These are phyloP conservation scores for Cucurbita argyrosperma DNA, from an alignment of 306 rosid species.

Conservation along the genomic window DNA sequence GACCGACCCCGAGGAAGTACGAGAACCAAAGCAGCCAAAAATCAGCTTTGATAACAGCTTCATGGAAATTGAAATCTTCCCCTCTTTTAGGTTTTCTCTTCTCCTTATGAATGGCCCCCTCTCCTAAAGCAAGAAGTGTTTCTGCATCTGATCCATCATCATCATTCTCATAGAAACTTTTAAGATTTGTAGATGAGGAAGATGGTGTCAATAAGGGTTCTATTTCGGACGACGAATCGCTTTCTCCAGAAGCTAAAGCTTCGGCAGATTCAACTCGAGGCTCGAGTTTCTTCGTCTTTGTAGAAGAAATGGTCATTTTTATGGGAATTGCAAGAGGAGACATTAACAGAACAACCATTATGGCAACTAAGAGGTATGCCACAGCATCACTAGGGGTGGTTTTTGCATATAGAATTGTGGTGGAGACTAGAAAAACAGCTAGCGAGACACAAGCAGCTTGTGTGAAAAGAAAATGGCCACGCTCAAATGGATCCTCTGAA, in stretches of 20 bases:
- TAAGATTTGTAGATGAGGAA: slow-evolving; percentile 40
- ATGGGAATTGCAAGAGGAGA: slow-evolving; percentile 62
- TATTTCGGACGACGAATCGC: slow-evolving; percentile 15
- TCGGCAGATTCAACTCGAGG: slow-evolving; percentile 25
- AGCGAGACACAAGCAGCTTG: slow-evolving; percentile 64
- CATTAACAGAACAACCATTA: slow-evolving; percentile 49
- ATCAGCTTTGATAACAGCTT: slow-evolving; percentile 74
- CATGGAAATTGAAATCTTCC: slow-evolving; percentile 64
- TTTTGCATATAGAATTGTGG: slow-evolving; percentile 23
- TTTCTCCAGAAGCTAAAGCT: slow-evolving; percentile 20
- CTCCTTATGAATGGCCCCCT: slow-evolving; percentile 55
- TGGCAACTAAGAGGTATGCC: slow-evolving; percentile 39
- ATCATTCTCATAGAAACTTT: slow-evolving; percentile 37
- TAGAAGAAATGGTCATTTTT: slow-evolving; percentile 66
- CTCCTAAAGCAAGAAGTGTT: slow-evolving; percentile 71
- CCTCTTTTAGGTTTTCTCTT: slow-evolving; percentile 72
- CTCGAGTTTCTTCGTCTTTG: slow-evolving; percentile 11
- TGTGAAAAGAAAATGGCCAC: slow-evolving; percentile 44
- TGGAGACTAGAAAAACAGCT: slow-evolving; percentile 42
- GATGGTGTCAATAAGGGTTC: slow-evolving; percentile 54
- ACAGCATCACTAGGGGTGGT: slow-evolving; percentile 30
- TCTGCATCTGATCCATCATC: slow-evolving; percentile 43
- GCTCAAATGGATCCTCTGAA: slow-evolving; percentile 69
- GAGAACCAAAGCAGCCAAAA: slow-evolving; percentile 84
- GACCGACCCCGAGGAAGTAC: slow-evolving; percentile 59